These are phyloP conservation scores for Trichoderma polysporum DNA, from an alignment of 2,329 filamentous ascomycete species.

Conservation along the genomic window DNA sequence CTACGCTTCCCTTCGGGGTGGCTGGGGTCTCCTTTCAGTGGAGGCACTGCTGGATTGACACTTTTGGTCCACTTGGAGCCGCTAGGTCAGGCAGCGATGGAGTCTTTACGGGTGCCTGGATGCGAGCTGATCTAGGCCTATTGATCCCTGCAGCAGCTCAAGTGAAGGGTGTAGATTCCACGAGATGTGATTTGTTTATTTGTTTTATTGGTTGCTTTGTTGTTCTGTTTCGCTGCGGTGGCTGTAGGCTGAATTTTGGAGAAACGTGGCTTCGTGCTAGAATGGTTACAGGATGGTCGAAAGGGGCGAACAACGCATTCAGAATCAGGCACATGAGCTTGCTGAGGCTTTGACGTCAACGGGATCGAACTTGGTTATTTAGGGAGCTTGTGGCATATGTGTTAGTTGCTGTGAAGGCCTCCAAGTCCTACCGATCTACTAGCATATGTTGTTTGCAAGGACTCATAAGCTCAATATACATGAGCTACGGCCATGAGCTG, in stretches of 20 bases:
- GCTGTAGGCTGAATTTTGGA: background rate
- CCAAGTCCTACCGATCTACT: background rate
- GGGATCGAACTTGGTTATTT: background rate
- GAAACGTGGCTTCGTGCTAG: slow-evolving; percentile 12
- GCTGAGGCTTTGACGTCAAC: background rate
- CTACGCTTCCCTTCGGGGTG: background rate
- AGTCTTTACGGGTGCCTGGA: slow-evolving; percentile 15
- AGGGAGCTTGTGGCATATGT: background rate
- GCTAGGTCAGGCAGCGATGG: slow-evolving; percentile 15
- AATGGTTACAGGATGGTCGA: background rate
- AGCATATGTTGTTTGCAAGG: background rate
- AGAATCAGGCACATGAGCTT: background rate
- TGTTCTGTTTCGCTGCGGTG: background rate
- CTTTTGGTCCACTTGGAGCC: background rate
- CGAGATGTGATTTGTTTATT: background rate
- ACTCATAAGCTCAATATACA: too few species aligned
- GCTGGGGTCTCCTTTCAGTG: slow-evolving; percentile 1
- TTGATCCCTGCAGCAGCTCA: background rate
- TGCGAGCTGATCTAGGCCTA: background rate
- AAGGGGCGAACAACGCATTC: background rate
- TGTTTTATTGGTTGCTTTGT: background rate
- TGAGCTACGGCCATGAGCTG: background rate
- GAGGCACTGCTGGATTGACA: background rate
- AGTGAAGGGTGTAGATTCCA: background rate
- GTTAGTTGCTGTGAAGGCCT: background rate